Evolutionary conservation across 164 flowering plant species (phyloP), one percentile per base, ranked within the genome.

Genomic region (Nelumbo lutea): DNA sequence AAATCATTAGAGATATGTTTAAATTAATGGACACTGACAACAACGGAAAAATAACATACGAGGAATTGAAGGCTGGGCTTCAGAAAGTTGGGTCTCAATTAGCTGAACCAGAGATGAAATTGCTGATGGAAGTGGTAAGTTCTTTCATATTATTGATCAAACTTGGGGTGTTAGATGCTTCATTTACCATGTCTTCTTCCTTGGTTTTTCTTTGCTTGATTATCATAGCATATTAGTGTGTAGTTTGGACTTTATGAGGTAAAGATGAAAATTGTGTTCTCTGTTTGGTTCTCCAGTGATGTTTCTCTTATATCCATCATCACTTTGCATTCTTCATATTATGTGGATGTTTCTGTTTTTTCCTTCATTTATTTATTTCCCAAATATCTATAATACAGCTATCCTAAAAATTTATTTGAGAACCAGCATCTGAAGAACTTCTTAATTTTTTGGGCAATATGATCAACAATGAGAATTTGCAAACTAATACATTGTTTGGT

Each of bases 111-210:
- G 99, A 95, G 86, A 92, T 95, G 65, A 85, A 83, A 79, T 71
- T 95, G 89, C 84, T 92, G 68, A 95, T 95, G 97, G 97, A 95
- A 83, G 98, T 86, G 86, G 97, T 95, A 88, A 79, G 73, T 69
- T 66, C 66, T 62, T 72, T 43, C 64, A 9, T 0, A 0, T 64
- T 63, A 1, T 42, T 59, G 60, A 62, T 43, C 46, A 52, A 59
- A 52, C 41, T 57, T 27, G 7, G 3, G 10, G 50, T 27, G 50
- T 68, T 6, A 62, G 13, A 42, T 41, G 41, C 0, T 58, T 50
- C 60, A 64, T 50, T 53, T 59, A 10, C 27, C 2, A 13, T 57
- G 2, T 65, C 46, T 65, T 48, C 51, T 44, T 45, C 13, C 43
- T 9, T 8, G 50, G 9, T 65, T 64, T 45, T 47, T 60, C n/a